Percentiles rank a stretch among this genome's conserved stretches.
Conservation (phyloP, 495 filamentous ascomycete species). For the Aspergillus conjunctus region DNA sequence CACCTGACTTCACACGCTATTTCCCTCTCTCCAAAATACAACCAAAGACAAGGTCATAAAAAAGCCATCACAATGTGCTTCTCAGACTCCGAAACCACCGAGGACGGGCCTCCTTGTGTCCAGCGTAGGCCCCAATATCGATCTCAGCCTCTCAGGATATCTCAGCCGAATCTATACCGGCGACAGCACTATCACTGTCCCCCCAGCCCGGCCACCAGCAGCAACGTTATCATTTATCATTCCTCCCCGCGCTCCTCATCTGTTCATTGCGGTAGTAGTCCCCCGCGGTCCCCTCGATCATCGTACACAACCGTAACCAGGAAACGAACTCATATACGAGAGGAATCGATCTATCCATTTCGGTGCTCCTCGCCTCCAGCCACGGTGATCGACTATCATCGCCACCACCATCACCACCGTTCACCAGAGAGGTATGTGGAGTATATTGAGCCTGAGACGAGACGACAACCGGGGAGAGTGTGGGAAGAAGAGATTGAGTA, state of each 20-base stretch:
- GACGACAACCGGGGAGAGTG: conserved; percentile 10
- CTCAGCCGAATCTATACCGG: conserved; percentile 16
- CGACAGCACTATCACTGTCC: conserved; percentile 1
- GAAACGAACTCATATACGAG: conserved; percentile 15
- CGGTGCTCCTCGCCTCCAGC: background rate
- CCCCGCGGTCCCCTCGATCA: conserved; percentile 12
- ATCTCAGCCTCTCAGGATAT: conserved; percentile 12
- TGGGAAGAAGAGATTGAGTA: conserved; percentile 18
- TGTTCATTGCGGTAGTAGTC: conserved; percentile 4
- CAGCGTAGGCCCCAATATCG: conserved; percentile 21
- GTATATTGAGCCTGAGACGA: conserved; percentile 16
- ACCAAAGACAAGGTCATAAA: background rate
- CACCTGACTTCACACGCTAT: no score
- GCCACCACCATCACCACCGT: background rate
- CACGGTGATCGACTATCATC: conserved; percentile 3
- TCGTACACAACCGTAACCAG: conserved; percentile 24
- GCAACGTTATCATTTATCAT: background rate
- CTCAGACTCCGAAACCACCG: conserved; percentile 19
- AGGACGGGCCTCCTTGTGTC: conserved; percentile 18
- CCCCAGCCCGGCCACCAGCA: conserved; percentile 13
- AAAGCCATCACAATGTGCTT: conserved; percentile 26
- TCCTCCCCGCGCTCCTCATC: conserved; percentile 9
- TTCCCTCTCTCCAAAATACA: background rate
- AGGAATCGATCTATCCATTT: conserved; percentile 20
- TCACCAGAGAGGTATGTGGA: conserved; percentile 15